Percentiles rank a stretch among this genome's conserved stretches.
Conservation (phyloP, 169 alveolate species). For the Amoebophrya sp. region DNA sequence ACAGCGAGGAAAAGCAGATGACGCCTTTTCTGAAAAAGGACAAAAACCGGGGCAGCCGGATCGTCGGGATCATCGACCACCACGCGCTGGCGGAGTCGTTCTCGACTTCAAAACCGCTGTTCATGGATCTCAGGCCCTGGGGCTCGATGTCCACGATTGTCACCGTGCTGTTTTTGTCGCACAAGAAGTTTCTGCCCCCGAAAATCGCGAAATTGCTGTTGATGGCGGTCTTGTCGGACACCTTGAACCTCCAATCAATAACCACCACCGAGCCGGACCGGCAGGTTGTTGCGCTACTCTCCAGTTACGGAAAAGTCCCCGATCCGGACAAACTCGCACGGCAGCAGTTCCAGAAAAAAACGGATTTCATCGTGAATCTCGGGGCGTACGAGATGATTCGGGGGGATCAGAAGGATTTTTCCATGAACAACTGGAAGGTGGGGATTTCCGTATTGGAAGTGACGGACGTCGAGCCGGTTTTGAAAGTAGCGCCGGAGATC, state of each 20-base stretch:
- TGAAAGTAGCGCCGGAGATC: not conserved
- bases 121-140: not conserved
- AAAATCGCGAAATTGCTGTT: not conserved
- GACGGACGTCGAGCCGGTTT: not conserved
- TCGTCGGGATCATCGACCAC: not conserved
- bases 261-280: not conserved
- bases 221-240: not conserved
- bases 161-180: not conserved
- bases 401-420: not conserved
- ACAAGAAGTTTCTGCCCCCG: not conserved
- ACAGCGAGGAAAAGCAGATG: not conserved
- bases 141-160: not conserved
- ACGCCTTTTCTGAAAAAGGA: not conserved
- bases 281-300: not conserved
- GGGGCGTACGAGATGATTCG: not conserved
- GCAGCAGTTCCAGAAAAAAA: not conserved
- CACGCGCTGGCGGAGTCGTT: not conserved
- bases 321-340: not conserved
- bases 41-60: not conserved
- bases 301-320: not conserved
- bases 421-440: not conserved
- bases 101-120: not conserved
- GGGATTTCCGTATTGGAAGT: not conserved
- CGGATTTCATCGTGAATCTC: not conserved
- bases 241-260: not conserved